These are phyloP conservation scores for Aquilaria sinensis DNA, from an alignment of 345 rosid genomes.

Conservation along the genomic window DNA sequence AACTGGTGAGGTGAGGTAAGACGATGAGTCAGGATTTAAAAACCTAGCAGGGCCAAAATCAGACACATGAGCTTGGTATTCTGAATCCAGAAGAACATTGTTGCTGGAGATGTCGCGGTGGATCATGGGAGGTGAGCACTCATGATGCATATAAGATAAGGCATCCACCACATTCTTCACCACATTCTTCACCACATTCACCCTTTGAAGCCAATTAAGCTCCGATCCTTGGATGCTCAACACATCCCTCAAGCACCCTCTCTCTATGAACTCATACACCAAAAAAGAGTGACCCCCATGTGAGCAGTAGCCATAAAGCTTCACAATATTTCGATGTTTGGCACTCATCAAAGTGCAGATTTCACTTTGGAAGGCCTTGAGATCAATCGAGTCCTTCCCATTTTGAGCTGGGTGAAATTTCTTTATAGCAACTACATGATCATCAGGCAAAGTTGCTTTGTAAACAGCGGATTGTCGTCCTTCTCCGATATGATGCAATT, in stretches of 20 bases:
- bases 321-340: background rate
- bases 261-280: slow-evolving; percentile 3
- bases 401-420: slow-evolving; percentile 7
- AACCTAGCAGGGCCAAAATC: slow-evolving; percentile 14
- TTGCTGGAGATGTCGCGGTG: slow-evolving; percentile 12
- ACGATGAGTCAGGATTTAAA: background rate
- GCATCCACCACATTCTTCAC: slow-evolving; percentile 13
- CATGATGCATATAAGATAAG: slow-evolving; percentile 13
- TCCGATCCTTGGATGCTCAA: background rate
- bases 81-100: slow-evolving; percentile 11
- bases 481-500: background rate
- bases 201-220: slow-evolving; percentile 3
- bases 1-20: slow-evolving; percentile 2
- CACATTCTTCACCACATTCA: slow-evolving; percentile 5
- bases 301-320: background rate
- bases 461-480: slow-evolving; percentile 13
- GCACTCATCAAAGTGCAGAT: background rate
- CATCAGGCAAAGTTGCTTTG: slow-evolving; percentile 4
- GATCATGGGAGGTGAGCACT: slow-evolving; percentile 6
- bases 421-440: slow-evolving; percentile 11
- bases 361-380: slow-evolving; percentile 8
- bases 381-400: background rate
- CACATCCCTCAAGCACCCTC: slow-evolving; percentile 6
- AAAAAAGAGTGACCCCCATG: background rate
- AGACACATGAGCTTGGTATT: slow-evolving; percentile 10